phyloP scores from a whole-genome alignment of 768 basidiomycete genomes.

The Mycena alexandri region DNA sequence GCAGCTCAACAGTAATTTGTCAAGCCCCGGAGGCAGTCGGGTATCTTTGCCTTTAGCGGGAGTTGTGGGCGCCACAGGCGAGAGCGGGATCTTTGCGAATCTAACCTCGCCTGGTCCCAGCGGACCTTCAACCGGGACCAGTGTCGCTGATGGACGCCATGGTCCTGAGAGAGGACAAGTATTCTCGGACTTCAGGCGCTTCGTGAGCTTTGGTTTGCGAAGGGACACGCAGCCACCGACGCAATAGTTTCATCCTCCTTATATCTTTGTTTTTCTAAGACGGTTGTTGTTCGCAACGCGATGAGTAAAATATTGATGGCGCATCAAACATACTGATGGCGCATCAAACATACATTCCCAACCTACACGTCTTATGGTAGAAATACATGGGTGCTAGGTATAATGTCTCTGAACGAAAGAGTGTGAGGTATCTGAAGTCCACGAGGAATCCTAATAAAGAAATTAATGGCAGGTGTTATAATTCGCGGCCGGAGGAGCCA shows the following conservation, averaged over 20 bases:
- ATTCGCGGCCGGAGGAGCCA: slow-evolving; percentile 14
- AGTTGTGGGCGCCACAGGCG: slow-evolving; percentile 49
- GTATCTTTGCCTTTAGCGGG: slow-evolving; percentile 62
- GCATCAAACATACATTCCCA: too few relatives aligned
- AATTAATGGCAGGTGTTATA: slow-evolving; percentile 11
- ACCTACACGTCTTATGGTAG: slow-evolving; percentile 3
- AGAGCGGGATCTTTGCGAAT: slow-evolving; percentile 67
- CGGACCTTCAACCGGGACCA: slow-evolving; percentile 74
- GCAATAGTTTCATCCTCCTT: background rate
- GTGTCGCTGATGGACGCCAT: slow-evolving; percentile 51
- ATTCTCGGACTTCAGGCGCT: slow-evolving; percentile 88
- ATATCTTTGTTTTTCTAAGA: background rate
- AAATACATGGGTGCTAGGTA: slow-evolving; percentile 7
- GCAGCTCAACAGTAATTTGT: slow-evolving; percentile 62
- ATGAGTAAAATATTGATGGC: background rate
- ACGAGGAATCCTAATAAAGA: background rate
- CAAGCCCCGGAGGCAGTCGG: slow-evolving; percentile 76
- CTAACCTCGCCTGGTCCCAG: slow-evolving; percentile 73
- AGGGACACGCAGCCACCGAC: slow-evolving; percentile 63
- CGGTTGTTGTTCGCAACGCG: background rate
- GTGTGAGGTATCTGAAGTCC: slow-evolving; percentile 19
- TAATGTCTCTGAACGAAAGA: slow-evolving; percentile 4
- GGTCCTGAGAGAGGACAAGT: slow-evolving; percentile 71
- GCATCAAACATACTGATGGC: too few relatives aligned
- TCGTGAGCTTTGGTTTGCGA: slow-evolving; percentile 90